A percentile compares a stretch with the other conserved stretches of the same genome.
Evolutionary conservation across 2,329 filamentous ascomycete genomes (phyloP).

Genomic region (Hypoxylon sp.): DNA sequence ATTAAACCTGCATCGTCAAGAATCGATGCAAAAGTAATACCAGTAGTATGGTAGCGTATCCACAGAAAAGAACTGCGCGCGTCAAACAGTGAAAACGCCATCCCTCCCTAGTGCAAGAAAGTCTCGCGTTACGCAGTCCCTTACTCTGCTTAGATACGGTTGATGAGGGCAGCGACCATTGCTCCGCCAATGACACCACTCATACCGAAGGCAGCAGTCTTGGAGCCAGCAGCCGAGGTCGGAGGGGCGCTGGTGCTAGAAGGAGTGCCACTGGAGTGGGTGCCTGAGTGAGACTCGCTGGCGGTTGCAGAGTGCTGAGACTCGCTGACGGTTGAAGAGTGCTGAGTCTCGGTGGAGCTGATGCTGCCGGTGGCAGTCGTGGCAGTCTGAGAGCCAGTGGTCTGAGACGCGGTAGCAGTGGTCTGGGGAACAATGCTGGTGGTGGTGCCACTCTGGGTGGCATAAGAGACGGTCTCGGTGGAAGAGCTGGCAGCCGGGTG

Average conservation of each 20-base stretch:
- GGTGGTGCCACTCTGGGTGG: constrained; percentile 6
- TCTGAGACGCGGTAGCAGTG: constrained; percentile 5
- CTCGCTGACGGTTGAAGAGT: constrained; percentile 25
- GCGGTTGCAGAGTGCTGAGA: no score
- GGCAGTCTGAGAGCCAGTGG: constrained; percentile 3
- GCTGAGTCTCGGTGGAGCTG: constrained; percentile 28
- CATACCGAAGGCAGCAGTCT: constrained; percentile 30
- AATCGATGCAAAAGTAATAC: constrained; percentile 36
- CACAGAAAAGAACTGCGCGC: constrained; percentile 40
- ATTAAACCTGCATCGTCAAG: constrained; percentile 38
- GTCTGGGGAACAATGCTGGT: constrained; percentile 28
- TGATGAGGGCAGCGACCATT: constrained; percentile 22
- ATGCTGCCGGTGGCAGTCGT: constrained; percentile 12
- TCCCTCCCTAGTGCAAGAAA: constrained; percentile 16
- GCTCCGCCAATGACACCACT: constrained; percentile 37
- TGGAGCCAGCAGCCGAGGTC: constrained; percentile 33
- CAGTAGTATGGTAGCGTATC: constrained; percentile 42
- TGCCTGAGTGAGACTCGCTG: constrained; percentile 32
- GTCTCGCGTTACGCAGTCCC: constrained; percentile 1
- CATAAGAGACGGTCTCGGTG: constrained; percentile 15
- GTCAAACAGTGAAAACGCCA: constrained; percentile 27
- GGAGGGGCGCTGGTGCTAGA: constrained; percentile 34
- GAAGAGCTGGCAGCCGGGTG: constrained; percentile 7
- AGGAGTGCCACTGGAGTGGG: constrained; percentile 25
- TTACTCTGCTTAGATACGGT: constrained; percentile 33